Base-by-base conservation (phyloP, 768 basidiomycete species). In the Hortiboletus campestris region DNA sequence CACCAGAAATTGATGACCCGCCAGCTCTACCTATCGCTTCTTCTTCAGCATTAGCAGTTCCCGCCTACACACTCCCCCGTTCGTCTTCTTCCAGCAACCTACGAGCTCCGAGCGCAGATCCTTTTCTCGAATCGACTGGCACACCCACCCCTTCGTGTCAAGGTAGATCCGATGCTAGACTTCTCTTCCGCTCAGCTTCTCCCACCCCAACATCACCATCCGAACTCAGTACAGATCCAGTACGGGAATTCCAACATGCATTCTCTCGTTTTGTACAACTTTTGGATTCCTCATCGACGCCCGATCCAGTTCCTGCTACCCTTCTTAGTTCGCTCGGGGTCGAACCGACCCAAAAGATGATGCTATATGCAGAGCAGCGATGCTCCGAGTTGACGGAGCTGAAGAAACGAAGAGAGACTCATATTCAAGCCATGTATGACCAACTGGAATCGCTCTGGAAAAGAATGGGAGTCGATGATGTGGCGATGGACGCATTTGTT, bases 361-460 rank as follows among this genome's bases (percentile, higher is more conserved):
- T 95, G 29, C 63, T 76, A 9, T 94, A 93, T 85, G 86, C 89
- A 0, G 76, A 81, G 31, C 72, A 74, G 17, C 74, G 84, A 53
- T 80, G 78, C 48, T 55, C 74, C 6, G 78, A 84, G 48, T 79
- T 97, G 52, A 84, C 86, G 55, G 85, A 89, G 14, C 76, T 84
- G 48, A 94, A 94, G 72, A 79, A 80, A 36, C 75, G 80, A 31
- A 80, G 94, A 13, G 94, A 96, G 64, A 74, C 82, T 1, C 84
- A 87, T 60, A 98, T 99, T 31, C 96, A 99, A 69, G 81, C 86
- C 0, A 88, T 98, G 78, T 99, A 94, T 66, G 94, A 98, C 70
- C 85, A 93, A 59, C 80, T 99, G 1, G 95, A 96, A 68, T 85
- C 85, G 0, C 80, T 98, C 4, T 99, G 96, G 96, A 80, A 80